Conservation (phyloP, 2,329 filamentous ascomycete genomes). For the Hansfordia pulvinata region DNA sequence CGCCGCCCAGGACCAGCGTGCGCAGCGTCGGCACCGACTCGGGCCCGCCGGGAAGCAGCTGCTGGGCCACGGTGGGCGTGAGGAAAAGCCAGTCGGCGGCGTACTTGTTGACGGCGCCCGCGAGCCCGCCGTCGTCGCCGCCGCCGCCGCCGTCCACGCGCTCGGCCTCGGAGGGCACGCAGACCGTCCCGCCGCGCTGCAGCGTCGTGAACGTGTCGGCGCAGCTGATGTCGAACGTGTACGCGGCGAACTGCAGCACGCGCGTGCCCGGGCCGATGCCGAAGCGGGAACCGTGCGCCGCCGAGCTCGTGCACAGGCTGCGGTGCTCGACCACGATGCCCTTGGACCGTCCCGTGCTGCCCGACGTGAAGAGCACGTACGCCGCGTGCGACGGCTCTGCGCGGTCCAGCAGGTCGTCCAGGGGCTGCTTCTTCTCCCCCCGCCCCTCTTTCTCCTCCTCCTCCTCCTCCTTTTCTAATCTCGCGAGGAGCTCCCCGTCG, state of each 20-base stretch:
- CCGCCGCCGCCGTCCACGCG: conserved; percentile 32
- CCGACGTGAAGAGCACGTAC: conserved; percentile 33
- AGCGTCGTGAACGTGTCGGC: conserved; percentile 38
- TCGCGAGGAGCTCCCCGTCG: not conserved
- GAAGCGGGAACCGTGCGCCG: not conserved
- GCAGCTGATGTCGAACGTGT: conserved; percentile 38
- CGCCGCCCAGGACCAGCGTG: conserved; percentile 1
- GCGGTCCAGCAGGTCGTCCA: not conserved
- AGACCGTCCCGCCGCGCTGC: conserved; percentile 43
- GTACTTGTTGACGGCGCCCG: conserved; percentile 19
- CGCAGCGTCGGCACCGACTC: not conserved
- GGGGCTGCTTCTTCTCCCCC: not conserved
- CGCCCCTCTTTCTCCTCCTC: conserved; percentile 1
- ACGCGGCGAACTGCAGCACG: conserved; percentile 37
- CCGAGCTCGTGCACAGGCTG: not conserved
- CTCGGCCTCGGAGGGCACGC: conserved; percentile 37
- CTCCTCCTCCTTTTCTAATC: not conserved
- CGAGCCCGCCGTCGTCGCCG: too few species aligned
- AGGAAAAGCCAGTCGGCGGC: not conserved
- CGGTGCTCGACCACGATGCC: conserved; percentile 20
- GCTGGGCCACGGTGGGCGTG: not conserved
- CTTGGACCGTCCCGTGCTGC: conserved; percentile 33
- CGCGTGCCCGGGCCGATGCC: not conserved
- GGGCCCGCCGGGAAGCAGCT: conserved; percentile 10
- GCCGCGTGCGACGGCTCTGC: not conserved